These are phyloP conservation scores for Asterophora lycoperdoides DNA, from an alignment of 768 basidiomycete genomes.

Conservation along the genomic window DNA sequence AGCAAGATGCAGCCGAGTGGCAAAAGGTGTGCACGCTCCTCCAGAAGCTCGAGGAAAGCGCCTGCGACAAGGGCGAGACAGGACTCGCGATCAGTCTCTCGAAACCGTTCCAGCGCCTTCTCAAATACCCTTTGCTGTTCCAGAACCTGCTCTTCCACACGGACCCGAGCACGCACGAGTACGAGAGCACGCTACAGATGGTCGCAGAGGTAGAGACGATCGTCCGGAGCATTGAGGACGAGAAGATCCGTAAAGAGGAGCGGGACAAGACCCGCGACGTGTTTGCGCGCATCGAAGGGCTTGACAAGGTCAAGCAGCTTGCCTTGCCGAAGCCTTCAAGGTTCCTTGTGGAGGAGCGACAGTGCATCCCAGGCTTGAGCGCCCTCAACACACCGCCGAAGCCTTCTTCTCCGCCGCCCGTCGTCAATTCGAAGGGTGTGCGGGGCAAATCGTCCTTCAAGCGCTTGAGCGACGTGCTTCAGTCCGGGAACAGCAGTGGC, in stretches of 20 bases:
- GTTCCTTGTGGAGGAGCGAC: constrained; percentile 79
- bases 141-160: constrained; percentile 97
- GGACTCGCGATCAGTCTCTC: constrained; percentile 92
- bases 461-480: constrained; percentile 85
- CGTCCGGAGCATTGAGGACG: constrained; percentile 95
- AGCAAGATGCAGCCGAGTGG: constrained; percentile 78
- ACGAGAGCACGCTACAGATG: constrained; percentile 94
- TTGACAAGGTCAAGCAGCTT: constrained; percentile 91
- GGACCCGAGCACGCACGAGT: constrained; percentile 95
- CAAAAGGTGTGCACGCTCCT: constrained; percentile 70
- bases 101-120: constrained; percentile 93
- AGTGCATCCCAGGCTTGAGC: constrained; percentile 34
- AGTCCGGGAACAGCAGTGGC: constrained; percentile 43
- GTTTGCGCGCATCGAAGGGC: constrained; percentile 92
- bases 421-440: constrained; percentile 52
- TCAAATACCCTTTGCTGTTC: constrained; percentile 96
- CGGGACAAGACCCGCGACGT: constrained; percentile 93
- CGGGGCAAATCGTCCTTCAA: constrained; percentile 85
- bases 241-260: constrained; percentile 96
- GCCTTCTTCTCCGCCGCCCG: constrained; percentile 38
- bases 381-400: constrained; percentile 29
- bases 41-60: constrained; percentile 73
- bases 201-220: constrained; percentile 96
- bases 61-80: constrained; percentile 86
- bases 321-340: constrained; percentile 88